These are phyloP conservation scores for Hysterangium stoloniferum DNA, from an alignment of 768 basidiomycete genomes.

Conservation along the genomic window DNA sequence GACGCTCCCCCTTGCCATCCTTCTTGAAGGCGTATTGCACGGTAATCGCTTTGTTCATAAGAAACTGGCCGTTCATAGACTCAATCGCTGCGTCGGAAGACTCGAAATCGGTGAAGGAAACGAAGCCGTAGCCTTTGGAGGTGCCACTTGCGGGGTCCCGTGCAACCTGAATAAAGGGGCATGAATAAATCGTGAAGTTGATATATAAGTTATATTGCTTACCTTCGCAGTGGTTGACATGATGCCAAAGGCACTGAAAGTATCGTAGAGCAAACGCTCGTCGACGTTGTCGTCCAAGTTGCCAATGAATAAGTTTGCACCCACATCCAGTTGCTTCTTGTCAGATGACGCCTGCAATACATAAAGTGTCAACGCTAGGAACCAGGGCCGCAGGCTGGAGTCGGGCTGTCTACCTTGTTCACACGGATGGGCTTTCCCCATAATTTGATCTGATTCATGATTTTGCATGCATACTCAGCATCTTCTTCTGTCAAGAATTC, in stretches of 20 bases:
- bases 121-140: conserved; percentile 97
- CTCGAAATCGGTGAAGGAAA: conserved; percentile 96
- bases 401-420: conserved; percentile 65
- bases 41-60: conserved; percentile 96
- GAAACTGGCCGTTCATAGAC: conserved; percentile 94
- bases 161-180: conserved; percentile 57
- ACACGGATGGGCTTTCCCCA: conserved; percentile 99
- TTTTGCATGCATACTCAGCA: conserved; percentile 99
- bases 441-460: conserved; percentile 99
- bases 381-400: not conserved
- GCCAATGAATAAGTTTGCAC: conserved; percentile 95
- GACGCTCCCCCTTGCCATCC: conserved; percentile 96
- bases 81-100: conserved; percentile 94
- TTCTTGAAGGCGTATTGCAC: conserved; percentile 99
- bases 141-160: conserved; percentile 77
- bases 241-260: conserved; percentile 90
- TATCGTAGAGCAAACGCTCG: conserved; percentile 87
- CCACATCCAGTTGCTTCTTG: conserved; percentile 96
- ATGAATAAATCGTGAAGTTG: not conserved
- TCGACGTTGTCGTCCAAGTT: conserved; percentile 94
- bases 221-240: conserved; percentile 91
- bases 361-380: conserved; percentile 16
- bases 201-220: conserved; percentile 17
- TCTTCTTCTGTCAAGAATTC: conserved; percentile 99
- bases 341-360: conserved; percentile 81